Evolutionary conservation across 228 moss, liverwort and hornwort genomes (phyloP).

Genomic region (Sphagnum magellanicum): DNA sequence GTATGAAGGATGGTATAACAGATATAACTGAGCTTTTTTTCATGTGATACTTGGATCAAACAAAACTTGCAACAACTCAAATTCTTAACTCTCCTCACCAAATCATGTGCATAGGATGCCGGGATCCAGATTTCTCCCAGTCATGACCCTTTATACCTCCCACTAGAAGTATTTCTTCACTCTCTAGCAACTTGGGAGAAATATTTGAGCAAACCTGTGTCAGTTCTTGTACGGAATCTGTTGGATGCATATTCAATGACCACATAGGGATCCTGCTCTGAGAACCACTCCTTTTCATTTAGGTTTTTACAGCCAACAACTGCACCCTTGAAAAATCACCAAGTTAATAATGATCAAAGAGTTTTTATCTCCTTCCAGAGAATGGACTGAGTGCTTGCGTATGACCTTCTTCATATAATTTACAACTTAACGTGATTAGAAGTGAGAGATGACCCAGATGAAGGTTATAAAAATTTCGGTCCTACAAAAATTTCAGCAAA

Average conservation of each 20-base stretch:
- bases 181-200: neutral
- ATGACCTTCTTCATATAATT: neutral
- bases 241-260: slow-evolving; percentile 61
- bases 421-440: neutral
- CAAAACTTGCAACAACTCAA: neutral
- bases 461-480: neutral
- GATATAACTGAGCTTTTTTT: too few species aligned
- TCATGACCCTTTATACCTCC: neutral
- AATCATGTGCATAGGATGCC: neutral
- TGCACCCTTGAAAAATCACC: slow-evolving; percentile 15
- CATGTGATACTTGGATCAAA: neutral
- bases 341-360: neutral
- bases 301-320: slow-evolving; percentile 66
- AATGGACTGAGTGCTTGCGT: neutral
- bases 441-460: neutral
- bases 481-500: neutral
- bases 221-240: slow-evolving; percentile 60
- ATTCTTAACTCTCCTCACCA: neutral
- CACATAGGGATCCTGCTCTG: slow-evolving; percentile 82
- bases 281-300: slow-evolving; percentile 79
- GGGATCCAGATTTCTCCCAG: neutral
- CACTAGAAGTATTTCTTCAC: neutral
- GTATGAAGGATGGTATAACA: neutral
- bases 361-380: neutral
- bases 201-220: slow-evolving; percentile 44